Percentiles rank a stretch among this genome's conserved stretches.
These are phyloP conservation scores for Penicillium sp. DNA, from an alignment of 2,329 filamentous ascomycete genomes.

Conservation along the genomic window DNA sequence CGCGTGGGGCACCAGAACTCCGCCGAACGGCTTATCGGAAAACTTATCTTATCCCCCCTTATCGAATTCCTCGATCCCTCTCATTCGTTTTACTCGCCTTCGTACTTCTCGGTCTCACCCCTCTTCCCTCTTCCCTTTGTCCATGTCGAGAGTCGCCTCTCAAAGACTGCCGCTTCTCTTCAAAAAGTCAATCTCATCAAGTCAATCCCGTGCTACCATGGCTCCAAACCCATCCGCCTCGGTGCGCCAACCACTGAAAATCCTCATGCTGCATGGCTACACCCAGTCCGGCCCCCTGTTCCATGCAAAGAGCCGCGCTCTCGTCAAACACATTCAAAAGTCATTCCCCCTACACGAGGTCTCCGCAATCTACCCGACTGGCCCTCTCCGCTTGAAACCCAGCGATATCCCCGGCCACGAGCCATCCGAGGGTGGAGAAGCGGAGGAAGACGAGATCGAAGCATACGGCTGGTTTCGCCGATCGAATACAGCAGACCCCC, in stretches of 20 bases:
- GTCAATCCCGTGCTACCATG: conserved; percentile 19
- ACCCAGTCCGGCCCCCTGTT: conserved; percentile 88
- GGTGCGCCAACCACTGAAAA: conserved; percentile 54
- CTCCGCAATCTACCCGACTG: conserved; percentile 70
- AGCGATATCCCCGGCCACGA: conserved; percentile 72
- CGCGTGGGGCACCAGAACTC: neutral
- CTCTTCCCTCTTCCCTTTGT: neutral
- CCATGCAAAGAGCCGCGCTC: conserved; percentile 82
- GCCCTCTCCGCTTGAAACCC: conserved; percentile 64
- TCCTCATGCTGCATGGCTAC: conserved; percentile 83
- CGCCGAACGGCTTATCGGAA: neutral
- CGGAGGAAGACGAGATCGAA: conserved; percentile 54
- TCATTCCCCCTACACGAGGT: conserved; percentile 66
- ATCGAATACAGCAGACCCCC: conserved; percentile 62
- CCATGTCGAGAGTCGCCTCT: neutral
- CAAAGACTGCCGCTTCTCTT: conserved; percentile 4
- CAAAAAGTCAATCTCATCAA: neutral
- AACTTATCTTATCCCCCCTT: neutral
- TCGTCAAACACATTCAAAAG: conserved; percentile 80
- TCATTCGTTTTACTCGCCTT: neutral
- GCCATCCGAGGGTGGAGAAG: conserved; percentile 53
- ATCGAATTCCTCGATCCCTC: neutral
- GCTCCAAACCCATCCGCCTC: conserved; percentile 19
- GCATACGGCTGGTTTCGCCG: conserved; percentile 83
- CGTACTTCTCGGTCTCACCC: neutral